Conservation (phyloP, 768 basidiomycete genomes). For the Daedalea quercina region DNA sequence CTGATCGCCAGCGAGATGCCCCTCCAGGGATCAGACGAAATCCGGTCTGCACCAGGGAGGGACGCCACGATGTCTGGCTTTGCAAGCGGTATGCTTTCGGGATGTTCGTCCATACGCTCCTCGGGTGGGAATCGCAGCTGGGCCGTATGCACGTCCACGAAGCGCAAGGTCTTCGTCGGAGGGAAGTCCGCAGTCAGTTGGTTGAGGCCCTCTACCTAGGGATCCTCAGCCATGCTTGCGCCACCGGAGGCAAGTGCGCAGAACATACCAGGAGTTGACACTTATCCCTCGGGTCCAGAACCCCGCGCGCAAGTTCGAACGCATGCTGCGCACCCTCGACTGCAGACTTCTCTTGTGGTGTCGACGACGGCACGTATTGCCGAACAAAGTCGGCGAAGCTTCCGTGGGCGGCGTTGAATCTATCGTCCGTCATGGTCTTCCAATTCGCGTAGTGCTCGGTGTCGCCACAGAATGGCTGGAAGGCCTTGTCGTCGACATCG, state of each 20-base stretch:
- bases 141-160: background rate
- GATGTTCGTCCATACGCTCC: background rate
- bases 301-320: background rate
- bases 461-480: background rate
- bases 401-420: background rate
- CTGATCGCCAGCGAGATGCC: background rate
- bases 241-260: background rate
- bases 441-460: background rate
- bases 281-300: background rate
- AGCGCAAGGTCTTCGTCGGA: background rate
- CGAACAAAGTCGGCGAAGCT: background rate
- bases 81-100: background rate
- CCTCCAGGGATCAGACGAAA: background rate
- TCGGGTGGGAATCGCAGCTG: background rate
- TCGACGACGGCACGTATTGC: background rate
- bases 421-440: background rate
- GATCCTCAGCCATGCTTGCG: background rate
- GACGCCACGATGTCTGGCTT: background rate
- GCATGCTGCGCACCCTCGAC: background rate
- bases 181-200: background rate
- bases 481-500: background rate
- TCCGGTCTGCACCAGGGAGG: background rate
- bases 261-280: background rate
- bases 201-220: background rate
- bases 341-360: background rate